phyloP scores from a whole-genome alignment of 441 rosid species.

The Adansonia gregorii region DNA sequence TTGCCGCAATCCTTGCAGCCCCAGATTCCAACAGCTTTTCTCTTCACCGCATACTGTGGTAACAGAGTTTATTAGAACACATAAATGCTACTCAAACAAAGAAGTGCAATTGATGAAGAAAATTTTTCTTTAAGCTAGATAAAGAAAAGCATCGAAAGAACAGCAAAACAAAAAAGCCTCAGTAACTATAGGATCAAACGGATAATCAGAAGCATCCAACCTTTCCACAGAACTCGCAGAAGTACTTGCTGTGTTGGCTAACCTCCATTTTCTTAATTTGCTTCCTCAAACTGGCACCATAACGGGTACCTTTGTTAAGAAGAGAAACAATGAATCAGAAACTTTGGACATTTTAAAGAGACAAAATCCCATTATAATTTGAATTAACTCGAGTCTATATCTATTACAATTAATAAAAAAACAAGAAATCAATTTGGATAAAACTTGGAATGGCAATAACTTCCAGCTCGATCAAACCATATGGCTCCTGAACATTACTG shows the following conservation, averaged over 20 bases:
- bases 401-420: not conserved
- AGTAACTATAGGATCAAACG: not conserved
- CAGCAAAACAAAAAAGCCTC: not conserved
- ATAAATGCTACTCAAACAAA: not conserved
- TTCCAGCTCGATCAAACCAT: not conserved
- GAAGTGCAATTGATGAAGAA: not conserved
- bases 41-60: constrained; percentile 78
- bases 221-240: constrained; percentile 90
- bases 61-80: constrained; percentile 11
- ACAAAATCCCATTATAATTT: constrained; percentile 20
- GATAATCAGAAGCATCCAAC: constrained; percentile 31
- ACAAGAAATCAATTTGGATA: constrained; percentile 21
- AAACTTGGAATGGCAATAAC: not conserved
- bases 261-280: constrained; percentile 89
- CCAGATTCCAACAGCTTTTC: constrained; percentile 90
- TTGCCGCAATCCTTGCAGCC: constrained; percentile 91
- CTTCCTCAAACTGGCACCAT: constrained; percentile 87
- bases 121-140: not conserved
- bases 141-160: not conserved
- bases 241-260: constrained; percentile 78
- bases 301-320: constrained; percentile 57
- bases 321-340: constrained; percentile 6
- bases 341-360: not conserved
- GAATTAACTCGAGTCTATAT: not conserved
- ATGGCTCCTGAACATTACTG: not conserved